These are phyloP conservation scores for Aspergillus mulundensis DNA, from an alignment of 495 filamentous ascomycete genomes.

Conservation along the genomic window DNA sequence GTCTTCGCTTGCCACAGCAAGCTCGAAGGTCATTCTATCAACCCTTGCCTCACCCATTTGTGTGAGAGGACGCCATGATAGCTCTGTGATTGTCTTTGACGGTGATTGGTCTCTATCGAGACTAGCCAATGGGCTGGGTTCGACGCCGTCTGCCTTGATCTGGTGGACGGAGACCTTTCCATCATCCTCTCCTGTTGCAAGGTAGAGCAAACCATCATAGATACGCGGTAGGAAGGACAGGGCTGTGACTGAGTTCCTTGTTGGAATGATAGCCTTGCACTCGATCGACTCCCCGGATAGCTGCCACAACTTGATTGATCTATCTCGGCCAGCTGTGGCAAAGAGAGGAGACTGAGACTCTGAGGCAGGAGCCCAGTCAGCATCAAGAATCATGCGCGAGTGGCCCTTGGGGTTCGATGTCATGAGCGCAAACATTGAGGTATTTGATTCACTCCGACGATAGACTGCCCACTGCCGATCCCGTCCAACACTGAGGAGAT, in stretches of 20 bases:
- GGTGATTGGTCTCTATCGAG: slow-evolving; percentile 50
- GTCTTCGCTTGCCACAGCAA: slow-evolving; percentile 83
- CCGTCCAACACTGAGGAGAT: slow-evolving; percentile 81
- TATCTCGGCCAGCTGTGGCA: slow-evolving; percentile 85
- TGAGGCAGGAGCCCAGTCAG: slow-evolving; percentile 66
- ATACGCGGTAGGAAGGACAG: slow-evolving; percentile 57
- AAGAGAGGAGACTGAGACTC: slow-evolving; percentile 47
- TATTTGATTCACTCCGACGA: slow-evolving; percentile 37
- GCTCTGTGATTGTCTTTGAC: slow-evolving; percentile 67
- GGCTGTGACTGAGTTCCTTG: slow-evolving; percentile 66
- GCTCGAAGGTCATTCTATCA: slow-evolving; percentile 37
- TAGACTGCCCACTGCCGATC: slow-evolving; percentile 90
- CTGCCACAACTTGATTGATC: slow-evolving; percentile 75
- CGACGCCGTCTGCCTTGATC: slow-evolving; percentile 38
- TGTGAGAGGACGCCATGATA: slow-evolving; percentile 67
- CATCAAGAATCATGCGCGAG: slow-evolving; percentile 82
- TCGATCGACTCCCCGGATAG: slow-evolving; percentile 32
- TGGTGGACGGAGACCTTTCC: slow-evolving; percentile 42
- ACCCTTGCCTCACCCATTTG: slow-evolving; percentile 9
- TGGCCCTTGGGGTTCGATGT: slow-evolving; percentile 78
- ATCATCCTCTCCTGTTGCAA: slow-evolving; percentile 62
- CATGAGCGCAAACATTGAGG: slow-evolving; percentile 49
- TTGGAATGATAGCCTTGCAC: slow-evolving; percentile 51
- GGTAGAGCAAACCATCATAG: slow-evolving; percentile 40
- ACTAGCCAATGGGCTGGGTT: slow-evolving; percentile 39